Evolutionary conservation across 345 rosid species (phyloP), one percentile per base, ranked within the genome.

Genomic region (Hypericum perforatum): DNA sequence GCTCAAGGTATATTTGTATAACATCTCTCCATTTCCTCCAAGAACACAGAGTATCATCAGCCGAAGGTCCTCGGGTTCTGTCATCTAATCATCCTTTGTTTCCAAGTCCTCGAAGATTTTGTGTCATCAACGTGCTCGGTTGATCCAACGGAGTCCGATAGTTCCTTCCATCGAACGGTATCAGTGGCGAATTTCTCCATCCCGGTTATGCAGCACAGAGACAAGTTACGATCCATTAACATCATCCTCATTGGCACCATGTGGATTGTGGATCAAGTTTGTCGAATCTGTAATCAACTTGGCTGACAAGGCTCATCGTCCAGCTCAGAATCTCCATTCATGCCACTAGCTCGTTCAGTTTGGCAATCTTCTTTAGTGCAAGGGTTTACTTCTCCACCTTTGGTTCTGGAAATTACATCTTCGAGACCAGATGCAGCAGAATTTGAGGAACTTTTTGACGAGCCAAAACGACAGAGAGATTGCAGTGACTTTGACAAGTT

Each of bases 401-500:
- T 44, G 14, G 58, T 12, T 14, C 52, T 36, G 9, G 16, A 11
- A 39, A 41, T 36, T 41, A 62, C 32, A 16, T 37, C 56, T 58
- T 50, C 62, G 32, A 38, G 14, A 39, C 10, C 51, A 13, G 39
- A 37, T 56, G 45, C 39, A 55, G n/a, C 11, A 29, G 60, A 46
- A 63, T 58, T 36, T 15, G 63, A 16, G 2, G 16, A 54, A 39
- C 37, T 37, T 43, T 7, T 50, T 50, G 74, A 53, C 12, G 57
- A 45, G 56, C 66, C 66, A 48, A 52, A 16, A 50, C 70, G 61
- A 49, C 76, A 72, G 7, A 80, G 74, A 61, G 62, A 59, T 4
- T 16, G 65, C 74, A 87, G 67, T 40, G 90, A 64, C 61, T 71
- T 82, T 41, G 69, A 61, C 61, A 91, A 80, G 80, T 82, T 91